Base-by-base conservation (phyloP, 2,329 filamentous ascomycete genomes). In the Colletotrichum chlorophyti region DNA sequence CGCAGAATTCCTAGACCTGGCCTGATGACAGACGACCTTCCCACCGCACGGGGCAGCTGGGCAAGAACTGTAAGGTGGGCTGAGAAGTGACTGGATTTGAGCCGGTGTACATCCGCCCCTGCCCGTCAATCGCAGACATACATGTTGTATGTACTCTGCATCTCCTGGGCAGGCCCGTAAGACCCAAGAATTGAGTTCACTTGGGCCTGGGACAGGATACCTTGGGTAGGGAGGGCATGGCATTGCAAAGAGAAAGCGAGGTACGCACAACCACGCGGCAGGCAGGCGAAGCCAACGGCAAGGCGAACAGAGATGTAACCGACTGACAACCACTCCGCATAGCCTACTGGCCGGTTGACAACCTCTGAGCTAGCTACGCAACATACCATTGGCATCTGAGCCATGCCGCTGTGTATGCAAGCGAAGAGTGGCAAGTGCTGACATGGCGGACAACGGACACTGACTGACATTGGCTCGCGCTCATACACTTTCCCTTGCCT, bases 391-490 rank as follows among this genome's bases (percentile, higher is more conserved):
- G n/a, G n/a, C n/a, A n/a, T n/a, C n/a, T n/a, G 26, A 31, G 41
- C 41, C 24, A 31, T 45, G 26, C 12, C 24, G 41, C 41, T 31
- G 26, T n/a, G n/a, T 17, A 21, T 31, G 6, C 12, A 19, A 45
- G 19, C 29, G 21, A 27, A 12, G 34, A 10, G 35, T 35, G 41
- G 43, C 31, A 21, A 23, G 17, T 27, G 27, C 43, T 35, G 43
- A 47, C 32, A 49, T 31, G 38, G 46, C 46, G 46, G 46, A 38
- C 46, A 37, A 27, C 46, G 19, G 11, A 50, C 53, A 57, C 47
- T 57, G 53, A 53, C 51, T 24, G 51, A 52, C 53, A 57, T 38
- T 57, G 47, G 53, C 53, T 57, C 53, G 47, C 53, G 47, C 53
- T 57, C 53, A 31, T 55, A 15, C 52, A 38, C 31, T 49, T 32